Conservation (phyloP, 2,329 filamentous ascomycete genomes). For the Xylaria sp. region DNA sequence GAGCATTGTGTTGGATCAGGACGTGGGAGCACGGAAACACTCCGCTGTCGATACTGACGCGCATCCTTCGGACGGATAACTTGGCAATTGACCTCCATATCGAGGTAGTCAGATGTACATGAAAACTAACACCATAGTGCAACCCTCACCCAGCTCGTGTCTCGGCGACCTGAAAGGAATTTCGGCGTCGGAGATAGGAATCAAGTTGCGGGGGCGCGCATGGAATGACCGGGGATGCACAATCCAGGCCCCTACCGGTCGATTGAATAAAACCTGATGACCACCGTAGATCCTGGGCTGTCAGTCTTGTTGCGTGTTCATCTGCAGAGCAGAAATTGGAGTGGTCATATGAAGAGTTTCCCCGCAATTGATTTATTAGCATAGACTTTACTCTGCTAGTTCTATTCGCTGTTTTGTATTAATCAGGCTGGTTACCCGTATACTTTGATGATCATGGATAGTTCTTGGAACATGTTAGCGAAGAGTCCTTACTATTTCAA, state of each 20-base stretch:
- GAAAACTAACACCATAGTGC: slow-evolving; percentile 8
- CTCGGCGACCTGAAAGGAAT: background rate
- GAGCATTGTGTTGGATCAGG: slow-evolving; percentile 4
- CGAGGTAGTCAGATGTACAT: slow-evolving; percentile 1
- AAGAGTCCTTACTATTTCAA: background rate
- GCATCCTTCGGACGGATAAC: slow-evolving; percentile 22
- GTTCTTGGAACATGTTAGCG: background rate
- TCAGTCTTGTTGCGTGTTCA: too few relatives aligned
- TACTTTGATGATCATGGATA: background rate
- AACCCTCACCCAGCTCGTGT: background rate
- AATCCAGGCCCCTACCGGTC: background rate
- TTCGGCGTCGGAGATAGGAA: background rate
- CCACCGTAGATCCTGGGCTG: background rate
- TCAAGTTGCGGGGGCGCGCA: background rate
- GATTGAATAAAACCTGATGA: background rate
- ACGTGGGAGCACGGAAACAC: slow-evolving; percentile 24
- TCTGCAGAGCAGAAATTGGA: background rate
- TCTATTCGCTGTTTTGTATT: background rate
- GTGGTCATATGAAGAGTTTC: background rate
- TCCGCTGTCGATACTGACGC: slow-evolving; percentile 25
- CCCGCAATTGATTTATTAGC: background rate
- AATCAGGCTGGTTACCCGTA: background rate
- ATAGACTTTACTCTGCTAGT: background rate
- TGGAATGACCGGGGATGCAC: slow-evolving; percentile 5
- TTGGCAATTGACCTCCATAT: slow-evolving; percentile 20